A percentile compares a stretch with the other conserved stretches of the same genome.
Evolutionary conservation across 2,329 filamentous ascomycete genomes (phyloP).

Genomic region (Fusarium tanahbumbuense): DNA sequence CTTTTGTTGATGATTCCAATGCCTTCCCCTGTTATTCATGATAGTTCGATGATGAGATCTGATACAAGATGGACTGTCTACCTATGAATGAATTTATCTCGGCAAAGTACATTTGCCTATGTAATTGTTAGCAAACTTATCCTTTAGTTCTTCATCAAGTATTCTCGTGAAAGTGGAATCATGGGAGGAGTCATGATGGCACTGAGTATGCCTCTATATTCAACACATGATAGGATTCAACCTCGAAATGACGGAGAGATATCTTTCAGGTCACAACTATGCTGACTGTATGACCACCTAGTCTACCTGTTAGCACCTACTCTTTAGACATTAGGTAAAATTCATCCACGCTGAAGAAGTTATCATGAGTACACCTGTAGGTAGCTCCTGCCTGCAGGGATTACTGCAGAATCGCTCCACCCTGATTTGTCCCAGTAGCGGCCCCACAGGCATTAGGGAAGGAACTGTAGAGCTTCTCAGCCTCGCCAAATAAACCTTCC

Average conservation of each 20-base stretch:
- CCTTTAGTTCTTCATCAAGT: too few relatives aligned
- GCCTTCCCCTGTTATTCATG: not conserved
- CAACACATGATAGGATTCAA: not conserved
- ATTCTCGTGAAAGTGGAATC: not conserved
- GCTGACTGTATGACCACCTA: too few relatives aligned
- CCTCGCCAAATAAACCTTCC: constrained; percentile 38
- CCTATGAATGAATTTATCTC: not conserved
- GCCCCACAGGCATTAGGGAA: constrained; percentile 18
- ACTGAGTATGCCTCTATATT: not conserved
- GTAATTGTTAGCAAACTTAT: too few relatives aligned
- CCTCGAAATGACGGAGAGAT: too few relatives aligned
- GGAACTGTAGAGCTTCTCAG: constrained; percentile 30
- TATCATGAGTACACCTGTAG: constrained; percentile 11
- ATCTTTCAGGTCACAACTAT: too few relatives aligned
- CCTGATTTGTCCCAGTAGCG: constrained; percentile 19
- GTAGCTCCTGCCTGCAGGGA: constrained; percentile 5
- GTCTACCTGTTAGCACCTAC: too few relatives aligned
- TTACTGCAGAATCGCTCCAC: constrained; percentile 13
- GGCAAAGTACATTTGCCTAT: too few relatives aligned
- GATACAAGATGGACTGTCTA: not conserved
- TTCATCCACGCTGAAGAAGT: not conserved
- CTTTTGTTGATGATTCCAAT: not conserved
- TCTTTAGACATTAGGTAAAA: too few relatives aligned
- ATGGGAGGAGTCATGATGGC: constrained; percentile 4
- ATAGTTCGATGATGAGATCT: not conserved